Conservation (phyloP, 1,284 basidiomycete species). For the Coniferiporia sulphurascens region DNA sequence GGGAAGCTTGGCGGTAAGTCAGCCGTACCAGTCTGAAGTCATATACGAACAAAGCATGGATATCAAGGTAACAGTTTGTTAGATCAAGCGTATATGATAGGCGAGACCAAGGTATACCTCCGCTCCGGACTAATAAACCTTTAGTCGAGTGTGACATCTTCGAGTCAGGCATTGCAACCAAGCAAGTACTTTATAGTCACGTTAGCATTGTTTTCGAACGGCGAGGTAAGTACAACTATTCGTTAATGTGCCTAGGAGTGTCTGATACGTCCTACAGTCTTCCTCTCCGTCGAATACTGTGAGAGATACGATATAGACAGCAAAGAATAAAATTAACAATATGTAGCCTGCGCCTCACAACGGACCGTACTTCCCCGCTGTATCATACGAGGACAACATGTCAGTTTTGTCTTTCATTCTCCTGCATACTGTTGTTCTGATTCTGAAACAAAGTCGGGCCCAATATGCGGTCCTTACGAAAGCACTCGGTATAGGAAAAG, state of each 20-base stretch:
- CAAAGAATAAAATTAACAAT: not conserved
- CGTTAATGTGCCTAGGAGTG: not conserved
- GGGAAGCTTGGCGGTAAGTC: constrained; percentile 33
- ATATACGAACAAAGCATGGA: not conserved
- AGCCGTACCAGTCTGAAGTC: not conserved
- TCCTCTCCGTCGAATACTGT: constrained; percentile 30
- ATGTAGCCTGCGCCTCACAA: constrained; percentile 29
- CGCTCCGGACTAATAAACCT: not conserved
- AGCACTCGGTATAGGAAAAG: constrained; percentile 24
- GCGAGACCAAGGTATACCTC: constrained; percentile 19
- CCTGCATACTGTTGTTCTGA: not conserved
- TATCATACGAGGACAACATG: constrained; percentile 30
- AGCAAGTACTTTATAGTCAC: constrained; percentile 23
- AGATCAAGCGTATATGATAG: constrained; percentile 23
- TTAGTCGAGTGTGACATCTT: not conserved
- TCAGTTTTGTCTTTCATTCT: constrained; percentile 2
- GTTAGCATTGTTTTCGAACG: constrained; percentile 23
- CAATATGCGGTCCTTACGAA: constrained; percentile 29
- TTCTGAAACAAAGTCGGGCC: constrained; percentile 19
- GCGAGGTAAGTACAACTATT: constrained; percentile 18
- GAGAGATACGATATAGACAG: not conserved
- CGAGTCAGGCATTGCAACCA: constrained; percentile 18
- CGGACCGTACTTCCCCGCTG: constrained; percentile 31
- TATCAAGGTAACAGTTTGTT: constrained; percentile 12
- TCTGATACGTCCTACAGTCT: constrained; percentile 21